Evolutionary conservation across 202 grass and related monocot genomes (phyloP).

Genomic region (Eragrostis tef): DNA sequence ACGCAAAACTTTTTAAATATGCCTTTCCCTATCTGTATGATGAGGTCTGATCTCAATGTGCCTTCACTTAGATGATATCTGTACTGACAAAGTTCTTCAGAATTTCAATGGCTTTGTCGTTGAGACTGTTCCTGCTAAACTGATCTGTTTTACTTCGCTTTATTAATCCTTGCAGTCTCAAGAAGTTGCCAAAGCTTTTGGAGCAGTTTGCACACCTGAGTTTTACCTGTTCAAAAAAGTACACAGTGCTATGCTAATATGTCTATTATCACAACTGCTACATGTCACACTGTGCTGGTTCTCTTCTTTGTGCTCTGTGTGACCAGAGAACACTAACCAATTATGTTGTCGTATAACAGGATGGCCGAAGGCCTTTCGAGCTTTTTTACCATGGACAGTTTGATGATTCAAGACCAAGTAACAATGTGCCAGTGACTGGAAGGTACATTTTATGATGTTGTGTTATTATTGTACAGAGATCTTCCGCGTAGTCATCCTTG

Average conservation of each 20-base stretch:
- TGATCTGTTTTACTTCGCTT: slow-evolving; percentile 3
- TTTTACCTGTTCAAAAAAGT: slow-evolving; percentile 97
- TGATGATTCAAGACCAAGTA: slow-evolving; percentile 89
- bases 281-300: background rate
- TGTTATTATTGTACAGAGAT: background rate
- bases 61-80: background rate
- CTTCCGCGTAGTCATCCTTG: background rate
- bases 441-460: slow-evolving; percentile 49
- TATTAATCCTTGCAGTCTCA: slow-evolving; percentile 61
- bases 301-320: background rate
- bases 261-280: background rate
- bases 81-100: background rate
- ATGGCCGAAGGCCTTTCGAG: slow-evolving; percentile 90
- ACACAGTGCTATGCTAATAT: background rate
- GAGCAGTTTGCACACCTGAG: slow-evolving; percentile 87
- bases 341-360: slow-evolving; percentile 41
- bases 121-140: background rate
- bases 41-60: slow-evolving; percentile 51
- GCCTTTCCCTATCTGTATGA: slow-evolving; percentile 90
- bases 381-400: slow-evolving; percentile 95
- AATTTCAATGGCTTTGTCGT: background rate
- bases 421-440: slow-evolving; percentile 75
- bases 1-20: slow-evolving; percentile 78
- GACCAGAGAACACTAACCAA: background rate
- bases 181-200: slow-evolving; percentile 84